A percentile compares a stretch with the other conserved stretches of the same genome.
These are phyloP conservation scores for Botrytis galanthina DNA, from an alignment of 2,329 filamentous ascomycete genomes.

Conservation along the genomic window DNA sequence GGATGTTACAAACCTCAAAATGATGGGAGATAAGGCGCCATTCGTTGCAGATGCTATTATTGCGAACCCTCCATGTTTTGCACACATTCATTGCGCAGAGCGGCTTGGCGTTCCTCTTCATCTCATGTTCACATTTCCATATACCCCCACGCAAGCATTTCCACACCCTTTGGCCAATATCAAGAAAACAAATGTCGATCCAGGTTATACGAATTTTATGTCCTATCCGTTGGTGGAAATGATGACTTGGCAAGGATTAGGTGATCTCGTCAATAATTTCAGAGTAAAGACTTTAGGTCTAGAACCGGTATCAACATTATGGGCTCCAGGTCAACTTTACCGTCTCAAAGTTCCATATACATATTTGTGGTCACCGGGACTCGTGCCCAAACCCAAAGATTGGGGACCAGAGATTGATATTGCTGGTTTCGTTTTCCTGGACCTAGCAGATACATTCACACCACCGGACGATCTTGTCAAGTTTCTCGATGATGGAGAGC, in stretches of 20 bases:
- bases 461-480: conserved; percentile 54
- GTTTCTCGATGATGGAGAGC: conserved; percentile 56
- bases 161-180: conserved; percentile 72
- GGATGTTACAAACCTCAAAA: conserved; percentile 58
- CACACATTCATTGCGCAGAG: conserved; percentile 77
- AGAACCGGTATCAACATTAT: conserved; percentile 72
- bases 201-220: conserved; percentile 75
- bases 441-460: conserved; percentile 60
- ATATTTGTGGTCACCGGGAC: conserved; percentile 67
- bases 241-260: conserved; percentile 89
- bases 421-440: conserved; percentile 75
- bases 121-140: conserved; percentile 87
- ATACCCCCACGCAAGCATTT: conserved; percentile 71
- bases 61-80: conserved; percentile 76
- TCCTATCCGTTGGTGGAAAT: conserved; percentile 78
- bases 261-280: conserved; percentile 75
- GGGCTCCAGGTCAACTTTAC: conserved; percentile 72
- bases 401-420: conserved; percentile 71
- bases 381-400: conserved; percentile 65
- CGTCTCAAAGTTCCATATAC: conserved; percentile 73
- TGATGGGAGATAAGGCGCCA: conserved; percentile 60
- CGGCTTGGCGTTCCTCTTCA: conserved; percentile 74
- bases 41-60: conserved; percentile 80
- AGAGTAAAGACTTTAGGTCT: conserved; percentile 65
- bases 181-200: conserved; percentile 68